These are phyloP conservation scores for Amaranthus cruentus DNA, from an alignment of 148 eudicot genomes.

Conservation along the genomic window DNA sequence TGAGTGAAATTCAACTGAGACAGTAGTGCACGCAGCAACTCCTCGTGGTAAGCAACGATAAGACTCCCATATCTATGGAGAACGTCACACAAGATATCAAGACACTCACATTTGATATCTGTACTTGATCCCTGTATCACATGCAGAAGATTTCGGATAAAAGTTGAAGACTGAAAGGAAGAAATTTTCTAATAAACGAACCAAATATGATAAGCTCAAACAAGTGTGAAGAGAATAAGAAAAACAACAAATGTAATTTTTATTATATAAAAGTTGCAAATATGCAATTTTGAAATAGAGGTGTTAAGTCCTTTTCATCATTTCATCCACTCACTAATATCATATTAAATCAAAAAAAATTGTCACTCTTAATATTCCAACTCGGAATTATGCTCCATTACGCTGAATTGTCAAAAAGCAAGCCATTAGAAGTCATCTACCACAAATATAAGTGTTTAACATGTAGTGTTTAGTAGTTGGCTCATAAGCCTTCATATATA, in stretches of 20 bases:
- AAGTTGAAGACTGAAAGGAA: neutral
- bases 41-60: conserved; percentile 78
- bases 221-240: neutral
- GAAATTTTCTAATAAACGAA: neutral
- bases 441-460: too few species aligned
- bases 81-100: conserved; percentile 81
- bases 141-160: conserved; percentile 7
- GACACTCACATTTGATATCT: conserved; percentile 92
- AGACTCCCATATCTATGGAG: conserved; percentile 88
- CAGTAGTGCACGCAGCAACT: conserved; percentile 65
- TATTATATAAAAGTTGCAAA: neutral
- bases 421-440: too few species aligned
- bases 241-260: neutral
- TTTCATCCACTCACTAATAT: neutral
- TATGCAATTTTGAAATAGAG: neutral
- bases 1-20: conserved; percentile 86
- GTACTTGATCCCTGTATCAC: conserved; percentile 59
- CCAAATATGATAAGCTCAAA: neutral
- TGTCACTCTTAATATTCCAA: too few species aligned
- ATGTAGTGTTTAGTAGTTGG: too few species aligned
- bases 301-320: neutral
- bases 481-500: too few species aligned
- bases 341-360: neutral
- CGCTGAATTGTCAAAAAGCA: too few species aligned
- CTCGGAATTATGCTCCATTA: too few species aligned